Base-by-base conservation (phyloP, 768 basidiomycete species). In the Termitomyces eurrhizus region DNA sequence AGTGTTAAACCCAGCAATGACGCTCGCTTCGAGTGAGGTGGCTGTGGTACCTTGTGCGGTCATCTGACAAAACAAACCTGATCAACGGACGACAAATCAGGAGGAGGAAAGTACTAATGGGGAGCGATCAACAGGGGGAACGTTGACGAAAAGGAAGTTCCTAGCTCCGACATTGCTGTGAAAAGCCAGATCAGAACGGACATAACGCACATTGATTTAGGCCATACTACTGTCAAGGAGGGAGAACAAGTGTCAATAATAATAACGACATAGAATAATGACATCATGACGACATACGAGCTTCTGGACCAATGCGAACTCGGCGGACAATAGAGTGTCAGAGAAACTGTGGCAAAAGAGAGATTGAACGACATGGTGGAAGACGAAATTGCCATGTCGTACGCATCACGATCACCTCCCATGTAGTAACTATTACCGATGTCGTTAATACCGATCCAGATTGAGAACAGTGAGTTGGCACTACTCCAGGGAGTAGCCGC, bases 1-100 rank as follows among this genome's bases (percentile, higher is more conserved):
- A 3, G 70, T 66, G 68, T 88, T 88, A 72, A 80, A 87, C 51
- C 69, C 77, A 1, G 67, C 65, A 62, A 87, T 83, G 54, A 84
- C 81, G 26, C 69, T 64, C 59, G 78, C 78, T 21, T 21, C 21
- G 21, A 21, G 21, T 21, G 21, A 21, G 21, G 21, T 21, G 21
- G 21, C 21, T 21, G 72, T 65, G 1, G 78, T 64, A 8, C 66
- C 54, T 69, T 84, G 75, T 0, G 77, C 73, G 26, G 82, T 73
- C 80, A 83, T 83, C 84, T 86, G 37, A 18, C 21, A 29, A 18
- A 46, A 11, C n/a, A 18, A 24, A 21, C 11, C 1, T 50, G 12
- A 57, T 3, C 12, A 36, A 3, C 1, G n/a, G 32, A 42, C 6
- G 9, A 46, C 1, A 12, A 46, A 46, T 21, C 29, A 26, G 16